Percentiles rank a stretch among this genome's conserved stretches.
phyloP scores from a whole-genome alignment of 2,329 filamentous ascomycete genomes.

The Neofusicoccum umdonicola region DNA sequence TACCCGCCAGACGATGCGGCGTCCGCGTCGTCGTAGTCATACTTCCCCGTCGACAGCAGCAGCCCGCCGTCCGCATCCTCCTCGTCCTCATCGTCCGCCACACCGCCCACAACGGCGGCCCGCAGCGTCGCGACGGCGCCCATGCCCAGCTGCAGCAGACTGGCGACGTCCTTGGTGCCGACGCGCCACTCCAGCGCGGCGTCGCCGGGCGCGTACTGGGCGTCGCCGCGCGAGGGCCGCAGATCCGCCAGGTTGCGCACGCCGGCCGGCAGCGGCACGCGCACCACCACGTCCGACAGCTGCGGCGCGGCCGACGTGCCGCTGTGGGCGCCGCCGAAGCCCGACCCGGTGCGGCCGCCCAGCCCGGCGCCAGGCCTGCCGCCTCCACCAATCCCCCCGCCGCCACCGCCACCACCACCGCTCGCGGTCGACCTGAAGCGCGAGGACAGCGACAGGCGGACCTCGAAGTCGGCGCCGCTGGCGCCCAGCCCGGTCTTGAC shows the following conservation, averaged over 20 bases:
- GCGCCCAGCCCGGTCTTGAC: slow-evolving; percentile 76
- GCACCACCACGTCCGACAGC: slow-evolving; percentile 74
- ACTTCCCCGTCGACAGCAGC: slow-evolving; percentile 21
- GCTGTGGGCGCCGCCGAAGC: slow-evolving; percentile 24
- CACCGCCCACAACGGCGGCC: slow-evolving; percentile 72
- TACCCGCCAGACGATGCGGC: slow-evolving; percentile 22
- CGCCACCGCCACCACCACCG: not conserved
- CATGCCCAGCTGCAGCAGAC: slow-evolving; percentile 47
- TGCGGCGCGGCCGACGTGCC: slow-evolving; percentile 37
- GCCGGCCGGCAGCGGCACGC: slow-evolving; percentile 72
- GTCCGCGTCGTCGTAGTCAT: slow-evolving; percentile 30
- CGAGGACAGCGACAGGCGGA: slow-evolving; percentile 68
- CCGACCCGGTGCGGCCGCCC: slow-evolving; percentile 31
- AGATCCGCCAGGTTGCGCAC: slow-evolving; percentile 84
- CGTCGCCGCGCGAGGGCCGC: slow-evolving; percentile 76
- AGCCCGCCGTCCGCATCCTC: slow-evolving; percentile 32
- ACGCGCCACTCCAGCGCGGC: slow-evolving; percentile 79
- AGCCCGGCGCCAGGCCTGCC: slow-evolving; percentile 21
- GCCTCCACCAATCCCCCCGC: not conserved
- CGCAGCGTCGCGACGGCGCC: slow-evolving; percentile 70
- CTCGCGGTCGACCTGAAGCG: slow-evolving; percentile 36
- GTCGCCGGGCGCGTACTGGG: slow-evolving; percentile 73
- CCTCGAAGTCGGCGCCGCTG: slow-evolving; percentile 81
- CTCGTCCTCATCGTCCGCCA: slow-evolving; percentile 47
- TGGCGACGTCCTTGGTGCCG: slow-evolving; percentile 69